Percentiles rank a stretch among this genome's conserved stretches.
Conservation (phyloP, 257 asterid genomes). For the Solanum chaucha region DNA sequence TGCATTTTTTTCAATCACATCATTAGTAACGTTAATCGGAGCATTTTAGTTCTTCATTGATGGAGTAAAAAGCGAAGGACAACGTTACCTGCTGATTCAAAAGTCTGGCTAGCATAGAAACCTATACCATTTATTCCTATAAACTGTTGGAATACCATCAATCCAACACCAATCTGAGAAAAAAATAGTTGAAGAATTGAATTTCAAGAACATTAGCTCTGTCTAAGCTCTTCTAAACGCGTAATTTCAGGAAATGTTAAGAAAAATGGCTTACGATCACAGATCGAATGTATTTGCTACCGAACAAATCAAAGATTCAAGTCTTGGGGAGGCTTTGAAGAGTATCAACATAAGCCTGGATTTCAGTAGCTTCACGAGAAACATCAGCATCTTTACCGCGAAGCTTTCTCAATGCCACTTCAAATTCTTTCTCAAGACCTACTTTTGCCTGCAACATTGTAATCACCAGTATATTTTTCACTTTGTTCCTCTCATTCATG, state of each 20-base stretch:
- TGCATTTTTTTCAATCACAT: conserved; percentile 8
- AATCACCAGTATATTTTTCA: neutral
- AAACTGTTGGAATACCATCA: conserved; percentile 74
- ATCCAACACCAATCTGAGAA: conserved; percentile 59
- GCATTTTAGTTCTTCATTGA: neutral
- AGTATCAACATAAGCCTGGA: conserved; percentile 42
- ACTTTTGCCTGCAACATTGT: conserved; percentile 56
- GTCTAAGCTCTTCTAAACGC: neutral
- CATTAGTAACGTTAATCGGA: neutral
- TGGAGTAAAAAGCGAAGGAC: neutral
- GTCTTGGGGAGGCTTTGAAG: conserved; percentile 51
- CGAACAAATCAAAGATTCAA: conserved; percentile 37
- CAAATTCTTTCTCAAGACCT: conserved; percentile 56
- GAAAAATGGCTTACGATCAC: conserved; percentile 42
- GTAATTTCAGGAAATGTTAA: neutral
- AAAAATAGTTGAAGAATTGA: neutral
- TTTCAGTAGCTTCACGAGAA: conserved; percentile 62
- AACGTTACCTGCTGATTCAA: conserved; percentile 52
- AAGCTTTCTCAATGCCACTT: conserved; percentile 44
- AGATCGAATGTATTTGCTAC: conserved; percentile 47
- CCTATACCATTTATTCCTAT: conserved; percentile 73
- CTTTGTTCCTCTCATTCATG: neutral
- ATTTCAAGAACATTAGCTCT: neutral
- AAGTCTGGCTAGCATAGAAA: conserved; percentile 69
- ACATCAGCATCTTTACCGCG: conserved; percentile 60